Evolutionary conservation across 345 rosid species (phyloP).

Genomic region (Barbarea vulgaris): DNA sequence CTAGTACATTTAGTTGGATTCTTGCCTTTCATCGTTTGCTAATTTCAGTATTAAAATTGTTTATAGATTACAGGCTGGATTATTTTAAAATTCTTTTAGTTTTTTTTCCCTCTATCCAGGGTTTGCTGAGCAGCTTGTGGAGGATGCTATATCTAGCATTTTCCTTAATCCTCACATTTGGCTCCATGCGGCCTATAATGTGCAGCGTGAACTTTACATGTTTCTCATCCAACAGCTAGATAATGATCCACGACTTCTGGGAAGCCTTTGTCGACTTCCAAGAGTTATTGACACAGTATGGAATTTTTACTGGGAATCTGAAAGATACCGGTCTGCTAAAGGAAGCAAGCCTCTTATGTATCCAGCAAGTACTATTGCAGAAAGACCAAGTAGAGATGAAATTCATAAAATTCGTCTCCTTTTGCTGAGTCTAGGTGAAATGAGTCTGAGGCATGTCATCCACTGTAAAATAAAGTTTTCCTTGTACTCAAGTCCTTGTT

Average conservation of each 20-base stretch:
- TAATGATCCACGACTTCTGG: constrained; percentile 77
- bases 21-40: constrained; percentile 29
- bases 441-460: constrained; percentile 86
- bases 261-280: constrained; percentile 78
- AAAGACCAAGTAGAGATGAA: constrained; percentile 83
- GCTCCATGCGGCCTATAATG: constrained; percentile 77
- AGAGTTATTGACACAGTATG: constrained; percentile 73
- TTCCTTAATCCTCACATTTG: constrained; percentile 92
- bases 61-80: neutral
- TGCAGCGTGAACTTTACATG: constrained; percentile 95
- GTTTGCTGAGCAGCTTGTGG: constrained; percentile 73
- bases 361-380: constrained; percentile 64
- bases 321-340: constrained; percentile 59
- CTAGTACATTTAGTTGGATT: neutral
- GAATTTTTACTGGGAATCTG: constrained; percentile 84
- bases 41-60: constrained; percentile 1
- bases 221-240: constrained; percentile 88
- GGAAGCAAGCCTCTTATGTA: constrained; percentile 83
- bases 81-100: neutral
- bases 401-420: constrained; percentile 93
- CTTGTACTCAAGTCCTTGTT: constrained; percentile 8
- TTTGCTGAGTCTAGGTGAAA: constrained; percentile 91
- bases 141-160: constrained; percentile 81
- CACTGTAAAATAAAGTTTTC: constrained; percentile 29
- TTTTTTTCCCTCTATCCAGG: constrained; percentile 46